phyloP scores from a whole-genome alignment of 1,284 basidiomycete genomes.

The Microbotryum saponariae region DNA sequence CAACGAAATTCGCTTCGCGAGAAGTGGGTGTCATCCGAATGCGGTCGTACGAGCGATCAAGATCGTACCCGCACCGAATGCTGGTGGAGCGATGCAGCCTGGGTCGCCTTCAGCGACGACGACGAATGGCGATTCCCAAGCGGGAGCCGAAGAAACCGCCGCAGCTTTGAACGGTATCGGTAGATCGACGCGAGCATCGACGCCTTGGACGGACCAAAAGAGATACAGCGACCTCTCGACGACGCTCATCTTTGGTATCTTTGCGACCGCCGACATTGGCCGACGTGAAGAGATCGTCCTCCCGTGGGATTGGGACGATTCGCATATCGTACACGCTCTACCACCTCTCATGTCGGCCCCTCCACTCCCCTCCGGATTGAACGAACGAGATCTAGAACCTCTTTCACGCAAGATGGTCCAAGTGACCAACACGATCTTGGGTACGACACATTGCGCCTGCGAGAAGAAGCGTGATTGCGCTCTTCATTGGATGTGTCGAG shows the following conservation, averaged over 20 bases:
- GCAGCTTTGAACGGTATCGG: too few species aligned
- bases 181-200: neutral
- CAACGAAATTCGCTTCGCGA: constrained; percentile 62
- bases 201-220: constrained; percentile 8
- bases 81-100: neutral
- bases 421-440: constrained; percentile 25
- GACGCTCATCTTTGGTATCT: constrained; percentile 61
- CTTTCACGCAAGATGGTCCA: constrained; percentile 26
- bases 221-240: neutral
- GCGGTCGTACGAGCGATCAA: constrained; percentile 73
- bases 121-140: neutral
- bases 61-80: constrained; percentile 40
- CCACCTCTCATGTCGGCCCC: constrained; percentile 42
- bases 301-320: constrained; percentile 96
- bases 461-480: constrained; percentile 34
- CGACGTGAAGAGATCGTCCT: constrained; percentile 80
- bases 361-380: neutral
- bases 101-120: too few species aligned
- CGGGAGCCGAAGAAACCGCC: neutral
- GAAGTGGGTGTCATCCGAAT: constrained; percentile 83
- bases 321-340: constrained; percentile 73
- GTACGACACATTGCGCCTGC: constrained; percentile 33
- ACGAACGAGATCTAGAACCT: constrained; percentile 17
- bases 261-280: constrained; percentile 67
- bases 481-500: constrained; percentile 30